phyloP scores from a whole-genome alignment of 805 yeast genomes.

The Diddensiella transvaalensis region DNA sequence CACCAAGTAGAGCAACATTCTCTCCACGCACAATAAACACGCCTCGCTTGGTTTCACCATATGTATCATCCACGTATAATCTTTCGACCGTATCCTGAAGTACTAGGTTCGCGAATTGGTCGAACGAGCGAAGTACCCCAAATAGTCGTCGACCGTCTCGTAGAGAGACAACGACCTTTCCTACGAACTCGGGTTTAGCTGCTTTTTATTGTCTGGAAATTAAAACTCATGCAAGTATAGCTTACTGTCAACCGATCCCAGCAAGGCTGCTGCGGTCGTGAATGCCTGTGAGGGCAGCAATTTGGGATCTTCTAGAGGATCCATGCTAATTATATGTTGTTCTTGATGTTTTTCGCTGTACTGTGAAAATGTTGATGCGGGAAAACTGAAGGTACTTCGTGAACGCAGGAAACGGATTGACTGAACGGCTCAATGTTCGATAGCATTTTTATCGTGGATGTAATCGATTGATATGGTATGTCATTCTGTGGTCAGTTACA shows the following conservation, averaged over 20 bases:
- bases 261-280: conserved; percentile 42
- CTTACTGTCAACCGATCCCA: conserved; percentile 40
- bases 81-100: conserved; percentile 89
- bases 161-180: conserved; percentile 72
- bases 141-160: conserved; percentile 86
- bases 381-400: no score
- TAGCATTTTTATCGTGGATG: no score
- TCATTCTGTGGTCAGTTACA: no score
- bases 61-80: conserved; percentile 50
- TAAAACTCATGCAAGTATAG: not conserved
- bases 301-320: conserved; percentile 30
- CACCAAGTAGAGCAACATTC: conserved; percentile 91
- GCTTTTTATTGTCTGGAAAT: not conserved
- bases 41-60: conserved; percentile 76
- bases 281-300: conserved; percentile 40
- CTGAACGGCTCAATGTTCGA: no score
- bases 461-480: no score
- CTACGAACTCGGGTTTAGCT: conserved; percentile 24
- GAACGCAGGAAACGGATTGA: no score
- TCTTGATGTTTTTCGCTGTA: no score
- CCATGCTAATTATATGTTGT: conserved; percentile 19
- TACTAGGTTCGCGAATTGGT: conserved; percentile 90
- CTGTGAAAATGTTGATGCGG: no score
- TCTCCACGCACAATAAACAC: conserved; percentile 92
- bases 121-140: conserved; percentile 91